Conservation (phyloP, 306 rosid genomes). For the Adenanthera pavonina region DNA sequence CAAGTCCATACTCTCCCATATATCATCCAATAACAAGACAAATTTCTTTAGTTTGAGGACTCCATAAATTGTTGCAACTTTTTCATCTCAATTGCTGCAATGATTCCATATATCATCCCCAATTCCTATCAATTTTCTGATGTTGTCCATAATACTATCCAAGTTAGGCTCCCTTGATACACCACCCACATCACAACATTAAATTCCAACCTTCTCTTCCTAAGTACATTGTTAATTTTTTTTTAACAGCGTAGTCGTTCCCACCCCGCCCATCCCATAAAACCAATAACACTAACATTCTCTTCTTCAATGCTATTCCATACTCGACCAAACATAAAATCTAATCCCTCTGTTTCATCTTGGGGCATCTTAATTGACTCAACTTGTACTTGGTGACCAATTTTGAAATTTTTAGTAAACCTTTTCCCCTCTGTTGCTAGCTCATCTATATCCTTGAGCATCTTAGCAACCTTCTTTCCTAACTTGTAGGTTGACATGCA, state of each 20-base stretch:
- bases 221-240: slow-evolving; percentile 9
- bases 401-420: neutral
- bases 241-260: slow-evolving; percentile 2
- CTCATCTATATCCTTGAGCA: neutral
- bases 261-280: slow-evolving; percentile 35
- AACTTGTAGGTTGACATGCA: neutral
- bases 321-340: neutral
- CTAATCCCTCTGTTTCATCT: neutral
- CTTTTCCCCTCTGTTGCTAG: neutral
- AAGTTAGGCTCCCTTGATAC: slow-evolving; percentile 29
- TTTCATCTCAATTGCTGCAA: neutral
- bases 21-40: slow-evolving; percentile 40
- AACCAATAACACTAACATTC: slow-evolving; percentile 13
- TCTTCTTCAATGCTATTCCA: slow-evolving; percentile 6
- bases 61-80: neutral
- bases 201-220: neutral
- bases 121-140: neutral
- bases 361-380: neutral
- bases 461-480: neutral
- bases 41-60: slow-evolving; percentile 17
- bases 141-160: slow-evolving; percentile 19
- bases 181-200: slow-evolving; percentile 32
- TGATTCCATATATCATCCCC: neutral
- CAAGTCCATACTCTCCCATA: slow-evolving; percentile 31
- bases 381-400: neutral